A percentile compares a stretch with the other conserved stretches of the same genome.
phyloP scores from a whole-genome alignment of 495 filamentous ascomycete species.

The Penicillium diatomitis region DNA sequence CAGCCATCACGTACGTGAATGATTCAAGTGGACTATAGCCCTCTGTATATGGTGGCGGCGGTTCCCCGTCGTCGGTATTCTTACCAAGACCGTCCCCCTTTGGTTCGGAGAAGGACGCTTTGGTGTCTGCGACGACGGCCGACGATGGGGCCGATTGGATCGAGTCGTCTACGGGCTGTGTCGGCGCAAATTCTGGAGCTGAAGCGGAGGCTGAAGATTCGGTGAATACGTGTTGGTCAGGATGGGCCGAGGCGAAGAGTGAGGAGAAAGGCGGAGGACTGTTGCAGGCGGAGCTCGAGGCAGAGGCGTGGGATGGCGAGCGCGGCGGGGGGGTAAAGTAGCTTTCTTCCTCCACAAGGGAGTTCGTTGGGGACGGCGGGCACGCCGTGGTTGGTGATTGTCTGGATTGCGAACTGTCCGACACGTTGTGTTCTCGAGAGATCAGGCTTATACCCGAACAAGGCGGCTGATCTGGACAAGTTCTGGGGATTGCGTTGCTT shows the following conservation, averaged over 20 bases:
- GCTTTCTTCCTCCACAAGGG: conserved; percentile 39
- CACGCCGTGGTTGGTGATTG: conserved; percentile 58
- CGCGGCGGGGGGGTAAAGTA: conserved; percentile 53
- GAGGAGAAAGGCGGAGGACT: conserved; percentile 57
- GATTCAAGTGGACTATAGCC: conserved; percentile 83
- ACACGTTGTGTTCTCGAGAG: conserved; percentile 49
- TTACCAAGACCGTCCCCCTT: conserved; percentile 64
- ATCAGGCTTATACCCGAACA: conserved; percentile 10
- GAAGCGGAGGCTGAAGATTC: conserved; percentile 47
- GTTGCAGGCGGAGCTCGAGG: conserved; percentile 44
- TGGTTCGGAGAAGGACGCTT: conserved; percentile 67
- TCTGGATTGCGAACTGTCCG: conserved; percentile 51
- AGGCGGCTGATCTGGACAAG: conserved; percentile 19
- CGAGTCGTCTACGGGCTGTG: conserved; percentile 27
- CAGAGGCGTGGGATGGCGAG: conserved; percentile 59
- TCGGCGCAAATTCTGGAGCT: conserved; percentile 48
- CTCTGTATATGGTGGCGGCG: conserved; percentile 93
- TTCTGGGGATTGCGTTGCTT: conserved; percentile 14
- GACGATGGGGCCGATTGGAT: conserved; percentile 41
- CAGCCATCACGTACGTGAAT: conserved; percentile 96
- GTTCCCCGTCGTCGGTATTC: conserved; percentile 75
- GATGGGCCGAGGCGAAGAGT: conserved; percentile 42
- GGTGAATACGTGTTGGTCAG: conserved; percentile 43
- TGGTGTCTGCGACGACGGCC: conserved; percentile 65
- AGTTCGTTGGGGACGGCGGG: conserved; percentile 39